Evolutionary conservation across 306 rosid species (phyloP), one percentile per base, ranked within the genome.

Genomic region (Potentilla sterilis): DNA sequence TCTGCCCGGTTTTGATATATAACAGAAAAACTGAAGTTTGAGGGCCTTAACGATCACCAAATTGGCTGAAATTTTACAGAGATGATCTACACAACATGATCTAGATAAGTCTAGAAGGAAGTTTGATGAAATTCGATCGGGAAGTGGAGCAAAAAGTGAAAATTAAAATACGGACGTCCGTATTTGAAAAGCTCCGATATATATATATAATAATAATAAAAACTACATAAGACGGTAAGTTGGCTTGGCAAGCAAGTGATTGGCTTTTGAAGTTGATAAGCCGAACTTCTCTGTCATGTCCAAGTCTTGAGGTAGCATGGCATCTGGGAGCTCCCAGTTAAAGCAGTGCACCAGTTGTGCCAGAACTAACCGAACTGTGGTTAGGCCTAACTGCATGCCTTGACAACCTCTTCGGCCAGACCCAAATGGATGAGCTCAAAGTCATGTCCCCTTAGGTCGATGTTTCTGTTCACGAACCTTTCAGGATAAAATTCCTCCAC

Each of bases 401-500:
- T 77, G 81, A 14, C 77, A 78, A 11, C 54, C 54, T 64, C 77
- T 65, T 1, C 78, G 40, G 3, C 74, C 69, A 0, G 74, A 79
- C 18, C 88, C 88, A 77, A 88, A 86, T 70, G 87, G 32, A 86
- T 19, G 0, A 88, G 77, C 54, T 74, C 15, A 24, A 76, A 88
- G 11, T 82, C 38, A 28, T 59, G 32, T n/a, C 85, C 88, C 2
- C 38, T 11, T 5, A 86, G 4, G 7, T 84, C 84, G 2, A 84
- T 14, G 5, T 78, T 22, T 21, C 5, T 70, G 12, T 78, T 4
- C 0, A 19, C 52, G 22, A 88, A 84, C 46, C 89, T 86, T 19
- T 86, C 85, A 0, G 83, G 89, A 68, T 73, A 80, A 51, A 88
- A 86, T 57, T 21, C 63, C 1, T 84, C 57, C 11, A 42, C 81